These are phyloP conservation scores for Lichtheimia hyalospora DNA, from an alignment of 371 early-diverging fungal species.

Conservation along the genomic window DNA sequence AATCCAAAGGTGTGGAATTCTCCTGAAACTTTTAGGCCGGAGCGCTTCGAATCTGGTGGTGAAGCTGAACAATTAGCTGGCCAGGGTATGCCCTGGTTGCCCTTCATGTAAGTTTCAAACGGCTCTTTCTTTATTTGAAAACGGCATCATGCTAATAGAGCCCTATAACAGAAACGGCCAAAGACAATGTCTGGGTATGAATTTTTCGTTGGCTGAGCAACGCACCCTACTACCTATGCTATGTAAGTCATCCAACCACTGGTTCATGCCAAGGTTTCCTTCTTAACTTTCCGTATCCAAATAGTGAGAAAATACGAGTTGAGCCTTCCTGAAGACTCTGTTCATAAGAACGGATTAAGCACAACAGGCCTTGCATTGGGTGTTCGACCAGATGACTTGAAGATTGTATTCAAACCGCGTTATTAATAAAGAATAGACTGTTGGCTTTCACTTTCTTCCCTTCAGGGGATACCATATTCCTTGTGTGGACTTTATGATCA, in stretches of 20 bases:
- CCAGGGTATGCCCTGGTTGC: conserved; percentile 35
- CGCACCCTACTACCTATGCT: conserved; percentile 51
- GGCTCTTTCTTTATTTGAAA: no score
- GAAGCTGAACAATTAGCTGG: conserved; percentile 16
- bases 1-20: conserved; percentile 26
- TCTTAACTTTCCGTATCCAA: neutral
- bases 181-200: conserved; percentile 58
- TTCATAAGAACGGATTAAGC: conserved; percentile 19
- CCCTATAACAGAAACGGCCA: conserved; percentile 22
- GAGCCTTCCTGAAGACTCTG: conserved; percentile 23
- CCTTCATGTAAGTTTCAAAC: conserved; percentile 27
- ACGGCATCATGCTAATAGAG: no score
- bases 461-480: no score
- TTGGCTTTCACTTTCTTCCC: no score
- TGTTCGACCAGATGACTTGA: conserved; percentile 2
- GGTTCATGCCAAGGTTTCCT: neutral
- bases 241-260: conserved; percentile 17
- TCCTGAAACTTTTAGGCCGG: conserved; percentile 17
- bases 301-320: conserved; percentile 32
- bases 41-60: conserved; percentile 14
- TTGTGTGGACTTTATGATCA: no score
- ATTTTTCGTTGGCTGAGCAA: conserved; percentile 57
- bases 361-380: neutral
- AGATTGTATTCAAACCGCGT: conserved; percentile 7
- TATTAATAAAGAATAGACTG: conserved; percentile 1